phyloP scores from a whole-genome alignment of 176 grass and related monocot species.

The sorghum (Sorghum bicolor) region Sorghum_bicolor_NCBIv3 NC_012871.2:9268001-9268500 shows the following conservation, averaged over 20 bases:
- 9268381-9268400: background rate
- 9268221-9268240: too few relatives aligned
- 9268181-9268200: background rate
- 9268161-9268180: too few relatives aligned
- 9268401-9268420: background rate
- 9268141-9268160: background rate
- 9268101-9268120: background rate
- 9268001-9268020: slow-evolving; percentile 22
- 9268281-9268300: too few relatives aligned
- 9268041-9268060: slow-evolving; percentile 48
- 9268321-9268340: too few relatives aligned
- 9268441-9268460: background rate
- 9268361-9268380: background rate
- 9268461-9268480: background rate
- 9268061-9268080: background rate
- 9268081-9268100: background rate
- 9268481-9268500: background rate
- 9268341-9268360: background rate
- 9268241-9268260: too few relatives aligned
- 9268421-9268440: background rate
- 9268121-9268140: background rate
- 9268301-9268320: background rate
- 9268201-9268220: background rate
- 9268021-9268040: slow-evolving; percentile 39
- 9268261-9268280: too few relatives aligned